Evolutionary conservation across 352 stramenopile species (phyloP).

Genomic region (Phytophthora pluvialis): DNA sequence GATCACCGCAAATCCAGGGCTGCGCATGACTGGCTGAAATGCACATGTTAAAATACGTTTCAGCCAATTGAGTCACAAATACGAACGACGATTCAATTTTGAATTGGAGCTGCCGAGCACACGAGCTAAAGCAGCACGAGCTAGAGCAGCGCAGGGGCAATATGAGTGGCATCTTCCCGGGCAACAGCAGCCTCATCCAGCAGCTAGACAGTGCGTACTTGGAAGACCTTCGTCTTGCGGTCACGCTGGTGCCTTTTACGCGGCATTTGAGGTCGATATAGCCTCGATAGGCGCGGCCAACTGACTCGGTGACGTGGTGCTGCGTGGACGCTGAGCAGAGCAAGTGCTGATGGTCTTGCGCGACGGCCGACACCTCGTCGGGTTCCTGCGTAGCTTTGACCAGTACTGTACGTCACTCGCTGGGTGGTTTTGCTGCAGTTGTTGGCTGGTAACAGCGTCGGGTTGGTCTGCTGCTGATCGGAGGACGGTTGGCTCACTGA

Average conservation of each 20-base stretch:
- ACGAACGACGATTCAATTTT: constrained; percentile 21
- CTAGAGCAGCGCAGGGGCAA: constrained; percentile 13
- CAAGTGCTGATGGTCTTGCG: constrained; percentile 93
- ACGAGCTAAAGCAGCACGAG: constrained; percentile 1
- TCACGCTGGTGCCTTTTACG: constrained; percentile 4
- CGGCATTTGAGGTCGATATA: background rate
- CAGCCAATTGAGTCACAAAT: constrained; percentile 16
- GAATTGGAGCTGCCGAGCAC: constrained; percentile 5
- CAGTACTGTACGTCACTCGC: constrained; percentile 73
- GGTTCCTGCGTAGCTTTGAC: constrained; percentile 89
- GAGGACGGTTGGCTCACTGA: constrained; percentile 7
- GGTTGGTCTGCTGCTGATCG: background rate
- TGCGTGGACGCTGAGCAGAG: constrained; percentile 49
- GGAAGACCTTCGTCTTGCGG: background rate
- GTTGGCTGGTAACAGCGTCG: background rate
- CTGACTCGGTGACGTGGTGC: constrained; percentile 12
- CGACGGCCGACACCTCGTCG: constrained; percentile 96
- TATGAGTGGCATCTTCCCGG: constrained; percentile 83
- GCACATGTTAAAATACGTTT: constrained; percentile 8
- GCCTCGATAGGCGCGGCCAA: background rate
- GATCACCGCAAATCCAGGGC: constrained; percentile 37
- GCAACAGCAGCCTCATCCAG: constrained; percentile 84
- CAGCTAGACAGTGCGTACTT: constrained; percentile 80
- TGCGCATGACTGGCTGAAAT: constrained; percentile 30
- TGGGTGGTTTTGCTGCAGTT: background rate